Conservation (phyloP, 2,329 filamentous ascomycete genomes). For the Bipolaris bicolor region DNA sequence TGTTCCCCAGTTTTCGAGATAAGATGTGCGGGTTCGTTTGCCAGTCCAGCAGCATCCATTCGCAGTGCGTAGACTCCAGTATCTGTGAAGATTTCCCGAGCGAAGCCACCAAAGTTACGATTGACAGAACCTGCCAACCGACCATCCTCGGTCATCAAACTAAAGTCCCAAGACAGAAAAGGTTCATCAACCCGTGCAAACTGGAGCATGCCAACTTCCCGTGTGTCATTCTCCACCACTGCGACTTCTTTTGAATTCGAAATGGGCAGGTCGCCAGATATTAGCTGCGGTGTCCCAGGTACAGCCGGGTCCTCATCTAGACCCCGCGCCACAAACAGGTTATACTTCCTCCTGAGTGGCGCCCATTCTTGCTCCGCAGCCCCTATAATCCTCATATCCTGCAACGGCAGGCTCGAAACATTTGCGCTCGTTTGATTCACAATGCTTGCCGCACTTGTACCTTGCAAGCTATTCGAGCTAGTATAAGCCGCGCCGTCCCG, state of each 20-base stretch:
- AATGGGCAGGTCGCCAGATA: conserved; percentile 54
- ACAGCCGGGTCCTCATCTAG: conserved; percentile 47
- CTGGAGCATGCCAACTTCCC: conserved; percentile 59
- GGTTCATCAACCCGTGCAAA: conserved; percentile 69
- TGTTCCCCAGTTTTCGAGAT: conserved; percentile 48
- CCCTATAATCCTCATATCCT: conserved; percentile 67
- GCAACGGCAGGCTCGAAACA: conserved; percentile 60
- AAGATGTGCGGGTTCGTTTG: conserved; percentile 47
- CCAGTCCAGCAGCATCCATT: conserved; percentile 64
- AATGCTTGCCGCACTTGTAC: conserved; percentile 52
- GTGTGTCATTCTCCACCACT: conserved; percentile 44
- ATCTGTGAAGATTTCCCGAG: conserved; percentile 69
- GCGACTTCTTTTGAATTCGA: conserved; percentile 58
- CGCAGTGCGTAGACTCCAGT: conserved; percentile 68
- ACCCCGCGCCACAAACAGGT: conserved; percentile 65
- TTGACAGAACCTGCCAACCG: conserved; percentile 66
- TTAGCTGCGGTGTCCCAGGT: conserved; percentile 48
- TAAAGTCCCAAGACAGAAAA: conserved; percentile 70
- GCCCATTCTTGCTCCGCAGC: conserved; percentile 70
- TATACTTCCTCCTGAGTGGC: conserved; percentile 67
- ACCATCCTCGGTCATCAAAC: conserved; percentile 58
- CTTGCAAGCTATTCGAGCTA: conserved; percentile 53
- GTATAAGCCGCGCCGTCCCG: conserved; percentile 38
- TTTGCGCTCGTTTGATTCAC: conserved; percentile 55
- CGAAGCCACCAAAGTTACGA: conserved; percentile 67